Conservation (phyloP, 352 stramenopile genomes). For the Phytophthora pseudosyringae region DNA sequence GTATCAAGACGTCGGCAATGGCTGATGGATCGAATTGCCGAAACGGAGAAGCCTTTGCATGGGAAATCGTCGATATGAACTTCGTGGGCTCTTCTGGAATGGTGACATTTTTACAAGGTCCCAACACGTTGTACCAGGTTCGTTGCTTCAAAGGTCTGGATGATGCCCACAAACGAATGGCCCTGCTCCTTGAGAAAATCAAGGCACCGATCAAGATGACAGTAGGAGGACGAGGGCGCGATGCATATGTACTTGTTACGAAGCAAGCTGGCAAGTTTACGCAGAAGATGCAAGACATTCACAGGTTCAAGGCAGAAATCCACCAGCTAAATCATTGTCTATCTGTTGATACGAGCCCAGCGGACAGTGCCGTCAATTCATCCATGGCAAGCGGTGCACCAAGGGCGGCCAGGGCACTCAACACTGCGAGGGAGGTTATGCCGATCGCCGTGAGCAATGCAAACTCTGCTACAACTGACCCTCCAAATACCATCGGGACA, state of each 20-base stretch:
- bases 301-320: conserved; percentile 13
- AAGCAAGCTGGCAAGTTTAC: conserved; percentile 12
- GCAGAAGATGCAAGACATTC: conserved; percentile 6
- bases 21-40: conserved; percentile 13
- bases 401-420: neutral
- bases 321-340: neutral
- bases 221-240: neutral
- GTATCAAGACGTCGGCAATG: conserved; percentile 5
- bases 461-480: neutral
- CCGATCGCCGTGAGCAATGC: neutral
- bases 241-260: conserved; percentile 11
- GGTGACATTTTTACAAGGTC: conserved; percentile 10
- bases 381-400: too few species aligned
- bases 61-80: conserved; percentile 9
- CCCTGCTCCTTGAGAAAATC: conserved; percentile 8
- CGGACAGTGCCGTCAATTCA: too few species aligned
- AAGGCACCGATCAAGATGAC: conserved; percentile 15
- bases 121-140: conserved; percentile 1
- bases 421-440: neutral
- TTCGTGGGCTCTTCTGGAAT: conserved; percentile 14
- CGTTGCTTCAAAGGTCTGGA: conserved; percentile 9
- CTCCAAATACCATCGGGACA: neutral
- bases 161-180: conserved; percentile 8
- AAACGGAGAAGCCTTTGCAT: conserved; percentile 11
- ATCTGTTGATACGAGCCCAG: too few species aligned